A percentile compares a stretch with the other conserved stretches of the same genome.
These are phyloP conservation scores for Didymellaceae sp. DNA, from an alignment of 2,329 filamentous ascomycete genomes.

Conservation along the genomic window DNA sequence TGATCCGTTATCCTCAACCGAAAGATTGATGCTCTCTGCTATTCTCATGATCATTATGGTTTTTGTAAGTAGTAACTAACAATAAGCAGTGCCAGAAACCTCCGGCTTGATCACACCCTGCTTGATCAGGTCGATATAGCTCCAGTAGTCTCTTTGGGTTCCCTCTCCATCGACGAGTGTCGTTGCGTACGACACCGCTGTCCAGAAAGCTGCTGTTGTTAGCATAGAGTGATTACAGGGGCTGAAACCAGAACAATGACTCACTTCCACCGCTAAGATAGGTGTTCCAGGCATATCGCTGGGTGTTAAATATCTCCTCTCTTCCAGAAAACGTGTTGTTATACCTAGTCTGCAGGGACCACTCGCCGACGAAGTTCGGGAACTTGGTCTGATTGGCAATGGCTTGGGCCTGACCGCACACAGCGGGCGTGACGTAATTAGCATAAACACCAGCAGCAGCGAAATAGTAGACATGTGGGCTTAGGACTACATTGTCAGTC, in stretches of 20 bases:
- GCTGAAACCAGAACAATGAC: not conserved
- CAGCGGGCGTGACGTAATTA: not conserved
- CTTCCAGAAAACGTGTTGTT: slow-evolving; percentile 27
- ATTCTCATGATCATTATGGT: no score
- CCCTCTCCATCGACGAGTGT: slow-evolving; percentile 14
- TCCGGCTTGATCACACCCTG: slow-evolving; percentile 3
- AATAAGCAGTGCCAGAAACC: not conserved
- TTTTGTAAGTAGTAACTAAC: no score
- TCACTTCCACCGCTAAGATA: slow-evolving; percentile 1
- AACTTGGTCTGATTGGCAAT: slow-evolving; percentile 9
- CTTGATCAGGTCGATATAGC: slow-evolving; percentile 9
- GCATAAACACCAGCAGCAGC: slow-evolving; percentile 21
- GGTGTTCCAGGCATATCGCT: slow-evolving; percentile 5
- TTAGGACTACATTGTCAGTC: slow-evolving; percentile 23
- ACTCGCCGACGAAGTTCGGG: slow-evolving; percentile 8
- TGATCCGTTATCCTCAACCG: no score
- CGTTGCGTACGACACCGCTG: slow-evolving; percentile 21
- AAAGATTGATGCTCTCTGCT: no score
- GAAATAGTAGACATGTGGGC: slow-evolving; percentile 12
- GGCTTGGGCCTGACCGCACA: slow-evolving; percentile 6
- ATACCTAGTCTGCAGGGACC: slow-evolving; percentile 14
- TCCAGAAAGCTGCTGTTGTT: slow-evolving; percentile 29
- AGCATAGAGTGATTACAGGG: not conserved
- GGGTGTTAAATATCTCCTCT: slow-evolving; percentile 20
- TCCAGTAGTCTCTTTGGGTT: slow-evolving; percentile 17